phyloP scores from a whole-genome alignment of 306 rosid genomes.

The Astragalus membranaceus region DNA sequence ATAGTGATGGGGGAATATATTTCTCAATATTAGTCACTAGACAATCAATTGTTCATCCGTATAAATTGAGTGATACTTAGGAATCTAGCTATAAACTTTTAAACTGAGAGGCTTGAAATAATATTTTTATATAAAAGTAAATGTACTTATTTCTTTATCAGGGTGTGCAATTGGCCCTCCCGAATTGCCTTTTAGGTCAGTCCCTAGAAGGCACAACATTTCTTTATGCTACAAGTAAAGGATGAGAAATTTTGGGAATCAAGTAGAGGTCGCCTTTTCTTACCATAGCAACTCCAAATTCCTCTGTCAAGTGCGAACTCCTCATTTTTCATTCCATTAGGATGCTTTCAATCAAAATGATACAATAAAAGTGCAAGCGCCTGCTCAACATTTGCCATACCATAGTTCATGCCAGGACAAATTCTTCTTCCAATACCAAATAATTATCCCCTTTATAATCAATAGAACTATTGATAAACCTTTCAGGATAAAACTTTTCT shows the following conservation, averaged over 20 bases:
- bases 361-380: constrained; percentile 14
- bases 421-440: constrained; percentile 37
- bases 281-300: neutral
- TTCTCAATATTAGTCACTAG: too few species aligned
- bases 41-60: too few species aligned
- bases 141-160: too few species aligned
- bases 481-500: constrained; percentile 16
- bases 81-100: too few species aligned
- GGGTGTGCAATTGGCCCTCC: too few species aligned
- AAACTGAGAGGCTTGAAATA: too few species aligned
- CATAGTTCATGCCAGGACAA: constrained; percentile 22
- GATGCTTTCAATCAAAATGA: constrained; percentile 26
- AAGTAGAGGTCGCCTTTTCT: constrained; percentile 7
- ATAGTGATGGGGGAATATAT: too few species aligned
- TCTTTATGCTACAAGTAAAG: neutral
- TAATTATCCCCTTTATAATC: constrained; percentile 8
- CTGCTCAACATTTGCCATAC: too few species aligned
- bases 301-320: constrained; percentile 14
- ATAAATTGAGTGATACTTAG: too few species aligned
- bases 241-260: neutral
- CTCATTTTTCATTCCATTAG: constrained; percentile 3
- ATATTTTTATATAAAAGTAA: too few species aligned
- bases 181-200: too few species aligned
- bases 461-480: constrained; percentile 2
- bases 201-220: neutral